Base-by-base conservation (phyloP, 2,329 filamentous ascomycete species). In the Aspergillus novoparasiticus region DNA sequence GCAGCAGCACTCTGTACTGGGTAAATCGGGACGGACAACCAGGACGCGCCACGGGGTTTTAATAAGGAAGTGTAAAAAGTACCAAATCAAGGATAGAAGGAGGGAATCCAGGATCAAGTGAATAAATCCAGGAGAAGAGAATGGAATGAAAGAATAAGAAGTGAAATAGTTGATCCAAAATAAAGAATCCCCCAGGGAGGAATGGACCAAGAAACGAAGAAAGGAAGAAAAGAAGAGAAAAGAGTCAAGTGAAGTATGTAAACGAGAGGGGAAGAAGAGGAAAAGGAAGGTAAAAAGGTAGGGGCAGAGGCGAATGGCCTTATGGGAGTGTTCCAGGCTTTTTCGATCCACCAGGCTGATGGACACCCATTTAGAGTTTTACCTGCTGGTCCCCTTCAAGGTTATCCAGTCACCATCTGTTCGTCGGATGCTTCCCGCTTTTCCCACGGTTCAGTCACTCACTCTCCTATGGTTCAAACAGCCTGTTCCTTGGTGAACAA, bases 1-100 rank as follows among this genome's bases (percentile, higher is more conserved):
- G 64, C 63, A 58, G 68, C 68, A 62, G 68, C 59, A 66, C 51
- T 55, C 51, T 55, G 51, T 55, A 59, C 66, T 69, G 58, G 62
- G 68, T 41, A 69, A 60, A 68, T 73, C 76, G 73, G 70, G 74
- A 76, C 73, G 76, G 70, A 76, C 78, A 75, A 76, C 76, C 74
- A 79, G 75, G 75, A 77, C 73, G 66, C 72, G 68, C 73, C 68
- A 71, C 59, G 60, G 57, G 58, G 57, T 51, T 26, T 43, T 30
- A 57, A 59, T 56, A 65, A 58, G 16, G 39, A 66, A 41, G 36
- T 28, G 39, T 58, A 16, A 12, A 54, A 28, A 62, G 59, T 51
- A 26, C 55, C 60, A 53, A 64, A 59, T 60, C 54, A 61, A 65
- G 64, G 65, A 62, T 67, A 50, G 54, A 62, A 69, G 61, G 64